These are phyloP conservation scores for Helotiales sp. DNA, from an alignment of 2,329 filamentous ascomycete genomes.

Conservation along the genomic window DNA sequence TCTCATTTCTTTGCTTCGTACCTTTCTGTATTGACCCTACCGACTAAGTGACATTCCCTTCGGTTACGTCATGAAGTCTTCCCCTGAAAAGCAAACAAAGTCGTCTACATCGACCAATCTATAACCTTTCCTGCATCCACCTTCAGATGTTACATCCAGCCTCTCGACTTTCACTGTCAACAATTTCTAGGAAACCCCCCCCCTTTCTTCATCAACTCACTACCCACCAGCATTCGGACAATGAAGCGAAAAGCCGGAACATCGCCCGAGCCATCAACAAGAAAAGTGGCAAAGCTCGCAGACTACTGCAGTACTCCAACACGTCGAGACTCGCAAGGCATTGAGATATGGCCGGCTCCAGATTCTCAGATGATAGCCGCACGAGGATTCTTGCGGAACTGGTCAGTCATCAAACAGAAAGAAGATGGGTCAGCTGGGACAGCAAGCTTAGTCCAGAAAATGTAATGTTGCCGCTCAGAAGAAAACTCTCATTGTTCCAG, in stretches of 20 bases:
- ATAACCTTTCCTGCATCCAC: not conserved
- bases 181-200: not conserved
- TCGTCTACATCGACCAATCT: not conserved
- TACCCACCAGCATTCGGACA: not conserved
- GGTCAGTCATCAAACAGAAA: constrained; percentile 46
- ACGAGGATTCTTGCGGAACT: constrained; percentile 60
- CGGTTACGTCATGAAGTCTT: not conserved
- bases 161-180: not conserved
- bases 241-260: constrained; percentile 19
- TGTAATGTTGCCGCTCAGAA: constrained; percentile 56
- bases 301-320: constrained; percentile 35
- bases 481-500: constrained; percentile 65
- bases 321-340: constrained; percentile 23
- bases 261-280: not conserved
- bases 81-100: not conserved
- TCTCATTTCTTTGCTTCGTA: not conserved
- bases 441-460: not conserved
- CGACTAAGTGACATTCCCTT: not conserved
- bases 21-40: not conserved
- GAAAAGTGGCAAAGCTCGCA: constrained; percentile 28
- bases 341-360: constrained; percentile 65
- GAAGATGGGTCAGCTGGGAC: not conserved
- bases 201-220: not conserved
- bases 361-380: constrained; percentile 59
- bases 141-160: not conserved